Percentiles rank a stretch among this genome's conserved stretches.
Evolutionary conservation across 768 basidiomycete genomes (phyloP).

Genomic region (Mycena kentingensis): DNA sequence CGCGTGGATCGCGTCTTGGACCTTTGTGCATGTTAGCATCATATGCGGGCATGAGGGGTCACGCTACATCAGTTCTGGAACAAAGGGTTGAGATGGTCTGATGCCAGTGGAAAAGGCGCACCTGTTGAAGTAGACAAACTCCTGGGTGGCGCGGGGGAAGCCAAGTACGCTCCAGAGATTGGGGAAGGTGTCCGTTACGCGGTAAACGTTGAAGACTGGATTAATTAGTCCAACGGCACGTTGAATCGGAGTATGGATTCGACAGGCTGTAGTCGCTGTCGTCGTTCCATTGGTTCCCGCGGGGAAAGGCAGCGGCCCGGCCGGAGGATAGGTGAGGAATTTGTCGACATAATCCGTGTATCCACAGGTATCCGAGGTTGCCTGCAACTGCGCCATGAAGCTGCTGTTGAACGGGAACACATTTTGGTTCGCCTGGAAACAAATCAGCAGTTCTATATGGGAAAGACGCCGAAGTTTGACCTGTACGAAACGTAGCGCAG

Average conservation of each 20-base stretch:
- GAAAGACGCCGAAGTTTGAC: slow-evolving; percentile 22
- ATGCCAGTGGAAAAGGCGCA: slow-evolving; percentile 19
- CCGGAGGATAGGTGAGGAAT: slow-evolving; percentile 65
- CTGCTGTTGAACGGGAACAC: slow-evolving; percentile 61
- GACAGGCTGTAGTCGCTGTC: slow-evolving; percentile 41
- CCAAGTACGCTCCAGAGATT: slow-evolving; percentile 63
- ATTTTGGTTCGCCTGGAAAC: slow-evolving; percentile 52
- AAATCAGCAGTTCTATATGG: background rate
- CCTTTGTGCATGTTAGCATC: slow-evolving; percentile 10
- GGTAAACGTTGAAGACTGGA: slow-evolving; percentile 58
- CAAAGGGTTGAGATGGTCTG: slow-evolving; percentile 5
- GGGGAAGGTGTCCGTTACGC: slow-evolving; percentile 57
- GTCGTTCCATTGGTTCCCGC: slow-evolving; percentile 47
- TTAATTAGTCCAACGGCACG: slow-evolving; percentile 54
- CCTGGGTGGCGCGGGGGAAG: slow-evolving; percentile 62
- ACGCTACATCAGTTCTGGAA: slow-evolving; percentile 39
- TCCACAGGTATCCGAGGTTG: slow-evolving; percentile 54
- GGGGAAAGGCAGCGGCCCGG: slow-evolving; percentile 62
- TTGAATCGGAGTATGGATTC: slow-evolving; percentile 52
- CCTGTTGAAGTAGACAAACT: slow-evolving; percentile 60
- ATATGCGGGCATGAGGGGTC: background rate
- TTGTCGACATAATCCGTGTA: slow-evolving; percentile 63
- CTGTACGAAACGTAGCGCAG: slow-evolving; percentile 61
- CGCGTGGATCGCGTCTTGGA: slow-evolving; percentile 61
- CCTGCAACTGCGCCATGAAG: slow-evolving; percentile 55